Conservation (phyloP, 2,329 filamentous ascomycete genomes). For the Hypoxylon sp. region DNA sequence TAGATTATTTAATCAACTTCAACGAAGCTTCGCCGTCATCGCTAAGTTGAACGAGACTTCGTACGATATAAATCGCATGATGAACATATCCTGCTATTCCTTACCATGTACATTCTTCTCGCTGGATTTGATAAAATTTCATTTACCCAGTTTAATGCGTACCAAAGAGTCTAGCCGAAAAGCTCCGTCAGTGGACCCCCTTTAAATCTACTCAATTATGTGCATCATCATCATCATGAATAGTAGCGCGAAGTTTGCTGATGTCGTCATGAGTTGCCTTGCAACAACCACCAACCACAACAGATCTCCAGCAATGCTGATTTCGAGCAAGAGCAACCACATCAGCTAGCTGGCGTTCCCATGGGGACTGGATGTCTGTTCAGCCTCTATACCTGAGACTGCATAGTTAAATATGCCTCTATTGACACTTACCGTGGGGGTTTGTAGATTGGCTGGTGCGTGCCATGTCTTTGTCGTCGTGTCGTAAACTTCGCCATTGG, state of each 20-base stretch:
- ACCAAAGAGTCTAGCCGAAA: slow-evolving; percentile 12
- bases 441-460: slow-evolving; percentile 53
- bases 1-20: slow-evolving; percentile 9
- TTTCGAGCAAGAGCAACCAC: slow-evolving; percentile 58
- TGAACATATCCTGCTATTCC: neutral
- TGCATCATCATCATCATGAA: slow-evolving; percentile 16
- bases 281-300: slow-evolving; percentile 70
- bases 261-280: slow-evolving; percentile 66
- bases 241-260: slow-evolving; percentile 51
- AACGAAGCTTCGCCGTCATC: neutral
- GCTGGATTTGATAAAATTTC: neutral
- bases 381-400: slow-evolving; percentile 20
- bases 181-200: neutral
- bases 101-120: neutral
- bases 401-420: neutral
- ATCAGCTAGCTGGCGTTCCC: slow-evolving; percentile 63
- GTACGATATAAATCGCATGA: slow-evolving; percentile 2
- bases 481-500: slow-evolving; percentile 77
- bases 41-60: slow-evolving; percentile 5
- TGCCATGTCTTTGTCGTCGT: slow-evolving; percentile 74
- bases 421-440: slow-evolving; percentile 48
- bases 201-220: slow-evolving; percentile 17
- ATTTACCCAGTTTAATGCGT: slow-evolving; percentile 13
- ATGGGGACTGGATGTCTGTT: slow-evolving; percentile 54
- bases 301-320: slow-evolving; percentile 60